Evolutionary conservation across 192 early-diverging fungal species (phyloP), one percentile per base, ranked within the genome.

Genomic region (Chytriomyces sp.): DNA sequence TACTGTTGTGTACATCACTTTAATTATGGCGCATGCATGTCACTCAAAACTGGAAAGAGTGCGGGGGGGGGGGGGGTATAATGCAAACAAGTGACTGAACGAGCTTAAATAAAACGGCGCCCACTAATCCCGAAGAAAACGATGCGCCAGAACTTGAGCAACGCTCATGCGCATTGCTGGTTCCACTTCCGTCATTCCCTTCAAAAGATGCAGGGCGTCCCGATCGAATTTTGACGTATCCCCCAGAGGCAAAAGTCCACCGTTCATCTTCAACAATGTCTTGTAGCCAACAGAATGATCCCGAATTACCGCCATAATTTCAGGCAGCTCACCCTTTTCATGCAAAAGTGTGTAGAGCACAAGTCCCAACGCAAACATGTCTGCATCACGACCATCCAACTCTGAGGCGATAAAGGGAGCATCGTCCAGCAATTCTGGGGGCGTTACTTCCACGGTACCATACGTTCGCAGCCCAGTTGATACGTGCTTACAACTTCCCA

Each of bases 291-390:
- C 53, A 57, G 16, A 3, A n/a, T 20, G 16, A 57, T 20, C 20
- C 53, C 20, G 53, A 13, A 20, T 20, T 3, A 3, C 53, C 20
- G 13, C 20, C 53, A 57, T 20, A 5, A 57, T 20, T 20, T 13
- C 53, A 57, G 69, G 69, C 16, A 57, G 57, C 35, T 50, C 57
- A 16, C 64, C 75, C 26, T 18, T 26, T 43, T 68, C 76, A 35
- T 28, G 24, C 26, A 78, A n/a, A 20, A 79, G 49, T 4, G 23
- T 28, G 35, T 20, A 16, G 16, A 75, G 23, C 24, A 79, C 23
- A 9, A 79, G 24, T 26, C 78, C 78, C 72, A 79, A 43, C 3
- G 78, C 78, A 26, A 64, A 79, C 13, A 79, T 64, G 45, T 79
- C 78, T 13, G 71, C 69, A 13, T 10, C 60, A 24, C 72, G 69